Evolutionary conservation across 371 early-diverging fungal species (phyloP).

Genomic region (Mortierella sp.): DNA sequence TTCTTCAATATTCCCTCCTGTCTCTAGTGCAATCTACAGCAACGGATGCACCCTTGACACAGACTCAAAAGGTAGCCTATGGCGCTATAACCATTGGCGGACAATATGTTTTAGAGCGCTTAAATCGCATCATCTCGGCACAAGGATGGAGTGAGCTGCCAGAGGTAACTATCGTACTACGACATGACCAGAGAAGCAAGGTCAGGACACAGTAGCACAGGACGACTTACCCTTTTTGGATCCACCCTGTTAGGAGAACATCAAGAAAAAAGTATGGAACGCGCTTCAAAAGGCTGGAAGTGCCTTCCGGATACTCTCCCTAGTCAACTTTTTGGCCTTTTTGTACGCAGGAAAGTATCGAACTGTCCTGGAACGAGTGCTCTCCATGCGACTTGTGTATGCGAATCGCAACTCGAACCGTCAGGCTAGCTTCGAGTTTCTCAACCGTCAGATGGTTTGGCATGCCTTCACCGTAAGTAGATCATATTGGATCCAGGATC

Average conservation of each 20-base stretch:
- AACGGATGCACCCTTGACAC: conserved; percentile 67
- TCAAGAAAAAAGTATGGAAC: conserved; percentile 71
- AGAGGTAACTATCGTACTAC: conserved; percentile 53
- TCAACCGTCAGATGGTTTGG: conserved; percentile 95
- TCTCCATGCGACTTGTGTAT: conserved; percentile 87
- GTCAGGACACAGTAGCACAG: neutral
- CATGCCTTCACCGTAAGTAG: conserved; percentile 87
- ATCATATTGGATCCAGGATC: neutral
- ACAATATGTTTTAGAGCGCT: conserved; percentile 76
- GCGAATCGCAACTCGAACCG: conserved; percentile 78
- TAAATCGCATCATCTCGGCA: conserved; percentile 67
- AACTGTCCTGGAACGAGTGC: conserved; percentile 77
- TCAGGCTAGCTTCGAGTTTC: conserved; percentile 89
- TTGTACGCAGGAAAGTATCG: conserved; percentile 86
- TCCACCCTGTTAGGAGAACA: conserved; percentile 55
- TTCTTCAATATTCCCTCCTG: neutral
- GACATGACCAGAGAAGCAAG: too few relatives aligned
- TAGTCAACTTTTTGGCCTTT: conserved; percentile 86
- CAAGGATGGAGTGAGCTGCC: conserved; percentile 86
- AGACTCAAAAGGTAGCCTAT: conserved; percentile 68
- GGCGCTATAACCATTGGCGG: conserved; percentile 76
- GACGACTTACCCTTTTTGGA: neutral
- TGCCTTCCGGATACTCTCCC: conserved; percentile 68
- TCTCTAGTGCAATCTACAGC: conserved; percentile 68
- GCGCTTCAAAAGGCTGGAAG: conserved; percentile 73